Conservation (phyloP, 208 protist genomes). For the Porcisia hertigi region DNA sequence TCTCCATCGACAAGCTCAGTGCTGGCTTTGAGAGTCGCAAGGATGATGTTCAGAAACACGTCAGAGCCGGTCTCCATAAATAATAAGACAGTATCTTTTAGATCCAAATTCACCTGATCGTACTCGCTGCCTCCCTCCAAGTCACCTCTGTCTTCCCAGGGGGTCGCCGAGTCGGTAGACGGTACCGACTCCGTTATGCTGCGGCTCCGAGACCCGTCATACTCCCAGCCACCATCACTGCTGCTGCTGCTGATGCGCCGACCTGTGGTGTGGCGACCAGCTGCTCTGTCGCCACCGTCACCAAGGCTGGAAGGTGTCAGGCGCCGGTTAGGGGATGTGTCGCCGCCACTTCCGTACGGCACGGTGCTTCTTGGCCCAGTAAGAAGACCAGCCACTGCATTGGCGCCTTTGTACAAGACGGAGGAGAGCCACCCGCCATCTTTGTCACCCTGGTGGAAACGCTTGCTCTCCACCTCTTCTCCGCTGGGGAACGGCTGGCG, state of each 20-base stretch:
- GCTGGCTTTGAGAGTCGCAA: slow-evolving; percentile 71
- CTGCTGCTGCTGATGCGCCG: not conserved
- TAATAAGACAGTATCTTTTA: slow-evolving; percentile 70
- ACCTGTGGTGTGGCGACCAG: not conserved
- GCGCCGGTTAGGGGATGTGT: not conserved
- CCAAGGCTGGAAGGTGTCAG: not conserved
- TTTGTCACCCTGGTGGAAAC: not conserved
- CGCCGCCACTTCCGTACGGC: not conserved
- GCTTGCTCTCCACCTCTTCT: slow-evolving; percentile 11
- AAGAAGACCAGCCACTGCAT: slow-evolving; percentile 15
- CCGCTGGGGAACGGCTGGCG: slow-evolving; percentile 18
- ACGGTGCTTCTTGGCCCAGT: slow-evolving; percentile 6
- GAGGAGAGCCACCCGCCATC: slow-evolving; percentile 16
- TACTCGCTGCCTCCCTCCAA: slow-evolving; percentile 14
- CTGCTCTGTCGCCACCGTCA: not conserved
- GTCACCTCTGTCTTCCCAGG: slow-evolving; percentile 5
- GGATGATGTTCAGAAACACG: slow-evolving; percentile 84
- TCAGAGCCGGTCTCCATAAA: slow-evolving; percentile 70
- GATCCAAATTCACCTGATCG: slow-evolving; percentile 59
- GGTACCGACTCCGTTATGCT: not conserved
- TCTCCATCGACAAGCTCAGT: slow-evolving; percentile 58
- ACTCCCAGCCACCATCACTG: slow-evolving; percentile 26
- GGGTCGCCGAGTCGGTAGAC: slow-evolving; percentile 18
- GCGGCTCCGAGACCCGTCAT: slow-evolving; percentile 19
- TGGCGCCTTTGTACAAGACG: slow-evolving; percentile 13